Evolutionary conservation across 73 alveolate genomes (phyloP), one percentile per base, ranked within the genome.

Genomic region (Paramecium pentaurelia): DNA sequence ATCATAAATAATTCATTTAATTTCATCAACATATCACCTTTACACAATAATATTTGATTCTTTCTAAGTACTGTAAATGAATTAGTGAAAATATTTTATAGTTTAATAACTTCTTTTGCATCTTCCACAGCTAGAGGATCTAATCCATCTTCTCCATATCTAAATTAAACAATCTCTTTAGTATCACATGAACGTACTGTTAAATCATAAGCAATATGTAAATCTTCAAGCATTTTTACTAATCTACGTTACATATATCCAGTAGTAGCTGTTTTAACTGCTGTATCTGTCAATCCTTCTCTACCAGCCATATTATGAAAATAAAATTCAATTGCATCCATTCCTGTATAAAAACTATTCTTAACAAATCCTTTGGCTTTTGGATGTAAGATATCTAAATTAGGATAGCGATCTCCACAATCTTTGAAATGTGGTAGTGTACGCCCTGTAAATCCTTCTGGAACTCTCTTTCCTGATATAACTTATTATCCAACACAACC

Each of bases 301-400:
- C 99, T 92, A 25, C 99, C 99, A 16, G 99, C 99, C 99, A 99
- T 99, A 80, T 99, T 99, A 94, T 99, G 99, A 97, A 99, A 98
- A 94, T 95, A 98, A 90, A 98, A 97, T 88, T 98, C 99, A 0
- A 75, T 71, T 37, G 95, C 95, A 89, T 83, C 88, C 54, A 89
- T 42, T 14, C 99, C 99, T 28, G 99, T 90, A 93, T 96, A 99
- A 95, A 98, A 99, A 59, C 98, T 92, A 86, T 98, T 97, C 25
- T 95, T 93, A 8, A 98, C 98, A 96, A 99, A 99, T 8, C 99
- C 99, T 90, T 98, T 98, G 14, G 99, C 98, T 18, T 93, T 95
- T 3, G 99, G 99, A 71, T 97, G 97, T 86, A 93, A 96, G 40
- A 98, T 95, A 94, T 89, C 94, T 59, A 92, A 92, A 93, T 97